phyloP scores from a whole-genome alignment of 2,329 filamentous ascomycete species.

The Colletotrichum plurivorum region DNA sequence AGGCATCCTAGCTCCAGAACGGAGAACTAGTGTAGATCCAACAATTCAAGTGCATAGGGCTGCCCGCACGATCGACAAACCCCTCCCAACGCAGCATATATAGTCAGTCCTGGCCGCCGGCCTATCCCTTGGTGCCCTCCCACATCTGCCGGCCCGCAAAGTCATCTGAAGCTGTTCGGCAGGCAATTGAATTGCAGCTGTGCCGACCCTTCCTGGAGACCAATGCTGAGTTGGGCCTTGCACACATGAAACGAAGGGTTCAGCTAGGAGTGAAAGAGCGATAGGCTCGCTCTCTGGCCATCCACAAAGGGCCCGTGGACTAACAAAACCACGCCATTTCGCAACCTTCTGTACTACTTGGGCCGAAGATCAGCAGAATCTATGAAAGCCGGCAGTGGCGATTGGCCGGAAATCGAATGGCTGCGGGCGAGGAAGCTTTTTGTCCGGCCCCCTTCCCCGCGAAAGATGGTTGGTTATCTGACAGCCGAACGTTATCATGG shows the following conservation, averaged over 20 bases:
- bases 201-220: not conserved
- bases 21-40: too few relatives aligned
- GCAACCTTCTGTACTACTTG: not conserved
- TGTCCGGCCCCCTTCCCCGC: not conserved
- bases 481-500: not conserved
- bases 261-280: not conserved
- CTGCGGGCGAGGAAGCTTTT: not conserved
- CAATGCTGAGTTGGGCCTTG: not conserved
- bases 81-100: too few relatives aligned
- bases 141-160: not conserved
- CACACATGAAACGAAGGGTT: conserved; percentile 14
- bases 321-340: conserved; percentile 12
- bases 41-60: too few relatives aligned
- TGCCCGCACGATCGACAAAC: too few relatives aligned
- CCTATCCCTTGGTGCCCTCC: too few relatives aligned
- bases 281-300: not conserved
- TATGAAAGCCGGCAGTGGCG: not conserved
- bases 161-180: not conserved
- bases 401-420: not conserved
- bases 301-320: conserved; percentile 6
- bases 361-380: conserved; percentile 6
- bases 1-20: too few relatives aligned
- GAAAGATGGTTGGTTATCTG: not conserved
- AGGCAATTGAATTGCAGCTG: not conserved
- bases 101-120: too few relatives aligned